Conservation (phyloP, 2,329 filamentous ascomycete species). For the Domatiomyces catenatus region DNA sequence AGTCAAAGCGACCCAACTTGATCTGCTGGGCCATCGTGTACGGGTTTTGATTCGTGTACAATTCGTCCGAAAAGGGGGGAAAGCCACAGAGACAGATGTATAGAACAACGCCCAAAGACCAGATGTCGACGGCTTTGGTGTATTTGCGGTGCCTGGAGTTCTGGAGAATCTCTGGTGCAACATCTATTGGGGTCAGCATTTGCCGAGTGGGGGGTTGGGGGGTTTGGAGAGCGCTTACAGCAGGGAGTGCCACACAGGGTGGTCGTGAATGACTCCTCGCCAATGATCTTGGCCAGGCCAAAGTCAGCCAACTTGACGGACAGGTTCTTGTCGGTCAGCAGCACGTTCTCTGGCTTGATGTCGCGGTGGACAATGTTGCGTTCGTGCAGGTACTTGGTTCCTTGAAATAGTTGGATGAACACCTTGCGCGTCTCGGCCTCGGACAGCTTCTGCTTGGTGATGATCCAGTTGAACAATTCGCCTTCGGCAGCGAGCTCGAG, state of each 20-base stretch:
- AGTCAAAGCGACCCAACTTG: conserved; percentile 75
- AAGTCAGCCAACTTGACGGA: conserved; percentile 91
- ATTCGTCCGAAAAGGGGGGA: conserved; percentile 90
- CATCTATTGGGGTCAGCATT: conserved; percentile 37
- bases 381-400: conserved; percentile 90
- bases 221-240: conserved; percentile 35
- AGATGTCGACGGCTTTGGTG: conserved; percentile 86
- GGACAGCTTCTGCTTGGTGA: conserved; percentile 73
- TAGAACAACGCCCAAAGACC: conserved; percentile 92
- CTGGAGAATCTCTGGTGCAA: conserved; percentile 86
- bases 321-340: conserved; percentile 70
- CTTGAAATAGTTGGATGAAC: conserved; percentile 82
- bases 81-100: conserved; percentile 97
- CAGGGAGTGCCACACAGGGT: conserved; percentile 91
- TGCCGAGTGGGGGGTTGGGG: conserved; percentile 8
- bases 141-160: conserved; percentile 71
- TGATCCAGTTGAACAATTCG: conserved; percentile 90
- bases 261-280: conserved; percentile 94
- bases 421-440: conserved; percentile 75
- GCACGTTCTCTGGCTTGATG: conserved; percentile 94
- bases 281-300: conserved; percentile 93
- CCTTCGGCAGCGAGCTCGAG: conserved; percentile 82
- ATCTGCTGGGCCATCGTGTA: conserved; percentile 82
- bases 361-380: conserved; percentile 94
- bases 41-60: conserved; percentile 65